A percentile compares a stretch with the other conserved stretches of the same genome.
phyloP scores from a whole-genome alignment of 2,329 filamentous ascomycete species.

The Monosporascus sp. region DNA sequence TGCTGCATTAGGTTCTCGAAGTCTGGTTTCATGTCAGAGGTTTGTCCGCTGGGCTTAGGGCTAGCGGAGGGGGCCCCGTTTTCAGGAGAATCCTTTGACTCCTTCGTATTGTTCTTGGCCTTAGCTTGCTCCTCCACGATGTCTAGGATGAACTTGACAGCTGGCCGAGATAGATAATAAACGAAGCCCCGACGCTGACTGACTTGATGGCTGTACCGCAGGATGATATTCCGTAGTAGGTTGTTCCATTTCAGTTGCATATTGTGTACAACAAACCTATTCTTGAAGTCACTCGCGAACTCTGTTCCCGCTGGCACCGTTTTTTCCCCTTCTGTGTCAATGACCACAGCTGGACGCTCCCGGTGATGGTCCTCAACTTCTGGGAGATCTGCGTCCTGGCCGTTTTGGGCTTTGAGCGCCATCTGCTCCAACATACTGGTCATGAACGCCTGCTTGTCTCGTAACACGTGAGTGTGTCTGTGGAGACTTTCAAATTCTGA shows the following conservation, averaged over 20 bases:
- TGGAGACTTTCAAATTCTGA: conserved; percentile 56
- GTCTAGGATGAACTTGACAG: conserved; percentile 96
- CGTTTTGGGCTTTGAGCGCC: conserved; percentile 29
- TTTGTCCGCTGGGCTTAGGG: conserved; percentile 36
- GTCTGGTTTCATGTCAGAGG: conserved; percentile 56
- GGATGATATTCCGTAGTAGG: conserved; percentile 85
- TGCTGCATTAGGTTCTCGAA: conserved; percentile 83
- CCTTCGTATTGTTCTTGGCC: conserved; percentile 45
- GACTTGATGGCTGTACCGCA: conserved; percentile 96
- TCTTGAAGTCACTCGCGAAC: conserved; percentile 92
- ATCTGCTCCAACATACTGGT: conserved; percentile 53
- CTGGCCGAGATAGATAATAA: conserved; percentile 92
- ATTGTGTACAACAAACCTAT: conserved; percentile 97
- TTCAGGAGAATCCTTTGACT: conserved; percentile 20
- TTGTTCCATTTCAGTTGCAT: conserved; percentile 99
- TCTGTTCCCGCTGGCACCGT: conserved; percentile 70
- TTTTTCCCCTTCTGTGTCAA: conserved; percentile 52
- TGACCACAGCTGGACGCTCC: conserved; percentile 33
- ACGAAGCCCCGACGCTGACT: conserved; percentile 93
- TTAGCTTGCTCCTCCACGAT: conserved; percentile 93
- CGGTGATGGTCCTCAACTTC: conserved; percentile 19
- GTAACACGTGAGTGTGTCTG: conserved; percentile 50
- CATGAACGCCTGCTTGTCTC: conserved; percentile 53
- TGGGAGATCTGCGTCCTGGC: conserved; percentile 13
- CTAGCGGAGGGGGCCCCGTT: conserved; percentile 24